Conservation (phyloP, 2,329 filamentous ascomycete species). For the Ophiocordyceps robertsii region DNA sequence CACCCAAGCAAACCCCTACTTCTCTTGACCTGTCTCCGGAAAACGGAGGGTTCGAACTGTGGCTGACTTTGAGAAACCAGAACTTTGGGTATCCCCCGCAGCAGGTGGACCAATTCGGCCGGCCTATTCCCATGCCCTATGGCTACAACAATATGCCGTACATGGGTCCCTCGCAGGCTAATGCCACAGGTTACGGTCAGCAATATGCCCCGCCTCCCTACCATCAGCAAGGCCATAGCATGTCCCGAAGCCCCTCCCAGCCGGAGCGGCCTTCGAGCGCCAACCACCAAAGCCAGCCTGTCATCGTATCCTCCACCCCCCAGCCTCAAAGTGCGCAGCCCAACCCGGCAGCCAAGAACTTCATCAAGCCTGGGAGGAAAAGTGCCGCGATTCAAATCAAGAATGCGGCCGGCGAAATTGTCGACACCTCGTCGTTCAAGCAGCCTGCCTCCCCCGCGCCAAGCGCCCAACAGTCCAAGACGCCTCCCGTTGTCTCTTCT, state of each 20-base stretch:
- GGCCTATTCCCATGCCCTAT: slow-evolving; percentile 25
- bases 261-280: slow-evolving; percentile 56
- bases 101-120: slow-evolving; percentile 24
- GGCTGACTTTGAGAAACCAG: slow-evolving; percentile 61
- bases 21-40: slow-evolving; percentile 52
- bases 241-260: slow-evolving; percentile 78
- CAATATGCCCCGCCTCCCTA: slow-evolving; percentile 26
- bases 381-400: slow-evolving; percentile 74
- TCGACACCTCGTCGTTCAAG: slow-evolving; percentile 53
- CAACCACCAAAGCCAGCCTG: slow-evolving; percentile 44
- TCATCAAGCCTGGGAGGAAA: slow-evolving; percentile 41
- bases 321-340: slow-evolving; percentile 49
- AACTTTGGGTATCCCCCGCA: slow-evolving; percentile 40
- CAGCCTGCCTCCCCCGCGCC: slow-evolving; percentile 43
- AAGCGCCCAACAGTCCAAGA: slow-evolving; percentile 43
- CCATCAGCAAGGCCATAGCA: slow-evolving; percentile 46
- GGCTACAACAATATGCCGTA: slow-evolving; percentile 34
- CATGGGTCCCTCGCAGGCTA: slow-evolving; percentile 30
- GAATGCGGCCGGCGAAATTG: slow-evolving; percentile 63
- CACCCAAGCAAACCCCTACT: slow-evolving; percentile 6
- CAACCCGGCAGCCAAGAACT: slow-evolving; percentile 30
- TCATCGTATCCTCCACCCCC: slow-evolving; percentile 46
- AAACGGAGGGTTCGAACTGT: slow-evolving; percentile 56
- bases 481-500: slow-evolving; percentile 58
- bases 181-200: slow-evolving; percentile 37